These are phyloP conservation scores for Ascochyta koolunga DNA, from an alignment of 2,329 filamentous ascomycete genomes.

Conservation along the genomic window DNA sequence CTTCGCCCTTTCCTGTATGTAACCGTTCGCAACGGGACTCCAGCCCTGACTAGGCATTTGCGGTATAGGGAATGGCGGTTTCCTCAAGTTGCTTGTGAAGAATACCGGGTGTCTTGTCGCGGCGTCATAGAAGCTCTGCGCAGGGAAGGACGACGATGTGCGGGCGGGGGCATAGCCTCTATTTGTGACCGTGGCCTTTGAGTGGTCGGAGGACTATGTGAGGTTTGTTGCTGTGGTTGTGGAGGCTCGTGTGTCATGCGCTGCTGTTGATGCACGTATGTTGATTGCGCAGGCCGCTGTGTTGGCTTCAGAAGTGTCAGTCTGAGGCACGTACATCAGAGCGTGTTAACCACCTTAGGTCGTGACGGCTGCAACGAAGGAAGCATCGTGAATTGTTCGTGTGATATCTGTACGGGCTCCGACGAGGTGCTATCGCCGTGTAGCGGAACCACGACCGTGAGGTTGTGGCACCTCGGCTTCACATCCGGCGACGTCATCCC, in stretches of 20 bases:
- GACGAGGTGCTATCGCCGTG: background rate
- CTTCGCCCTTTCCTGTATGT: constrained; percentile 41
- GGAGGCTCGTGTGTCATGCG: constrained; percentile 27
- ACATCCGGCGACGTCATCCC: constrained; percentile 6
- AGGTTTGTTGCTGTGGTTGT: constrained; percentile 8
- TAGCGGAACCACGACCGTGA: constrained; percentile 15
- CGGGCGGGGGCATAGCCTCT: constrained; percentile 55
- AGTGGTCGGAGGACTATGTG: background rate
- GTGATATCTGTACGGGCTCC: constrained; percentile 16
- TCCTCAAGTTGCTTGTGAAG: constrained; percentile 69
- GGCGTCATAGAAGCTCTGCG: constrained; percentile 55
- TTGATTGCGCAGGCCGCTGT: constrained; percentile 33
- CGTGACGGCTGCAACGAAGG: constrained; percentile 48
- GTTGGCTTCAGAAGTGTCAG: constrained; percentile 14
- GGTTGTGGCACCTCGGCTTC: constrained; percentile 11
- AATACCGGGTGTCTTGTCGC: constrained; percentile 75
- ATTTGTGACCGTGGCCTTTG: constrained; percentile 51
- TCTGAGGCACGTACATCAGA: constrained; percentile 1
- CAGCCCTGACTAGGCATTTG: constrained; percentile 42
- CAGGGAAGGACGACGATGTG: constrained; percentile 24
- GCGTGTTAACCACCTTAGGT: constrained; percentile 42
- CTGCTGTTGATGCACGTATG: constrained; percentile 33
- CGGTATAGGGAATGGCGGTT: constrained; percentile 57
- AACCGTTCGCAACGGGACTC: constrained; percentile 54
- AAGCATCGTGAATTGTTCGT: constrained; percentile 40